Base-by-base conservation (phyloP, 2,329 filamentous ascomycete genomes). In the Didymella exigua region DNA sequence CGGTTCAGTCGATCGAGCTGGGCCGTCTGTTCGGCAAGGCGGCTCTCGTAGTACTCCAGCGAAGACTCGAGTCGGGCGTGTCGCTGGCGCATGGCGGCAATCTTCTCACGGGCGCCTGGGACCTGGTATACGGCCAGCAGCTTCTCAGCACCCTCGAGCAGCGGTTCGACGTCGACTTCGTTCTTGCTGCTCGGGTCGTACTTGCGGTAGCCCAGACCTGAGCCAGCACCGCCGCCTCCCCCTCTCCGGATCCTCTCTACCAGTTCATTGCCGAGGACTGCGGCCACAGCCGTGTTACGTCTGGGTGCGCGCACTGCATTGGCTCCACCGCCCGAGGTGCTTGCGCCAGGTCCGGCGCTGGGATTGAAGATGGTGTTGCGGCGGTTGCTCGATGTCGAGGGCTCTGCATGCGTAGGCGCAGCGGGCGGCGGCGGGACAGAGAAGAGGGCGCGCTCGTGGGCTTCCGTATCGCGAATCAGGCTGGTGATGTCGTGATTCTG, bases 391-490 rank as follows among this genome's bases (percentile, higher is more conserved):
- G 65, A 65, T 33, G 74, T 68, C 63, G 81, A 72, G 66, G 78
- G 66, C 67, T 83, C 59, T 73, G 79, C 51, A 66, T 75, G 63
- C 72, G 81, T 74, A 71, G 79, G 59, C 69, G 76, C 45, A 68
- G 78, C 34, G 70, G 82, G 82, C 0, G 89, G 85, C 0, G 90
- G 86, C 1, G 93, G 92, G 0, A 96, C 88, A 31, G 93, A 96
- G 79, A 98, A 99, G 16, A 99, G 86, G 6, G 93, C 93, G 68
- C 93, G 89, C 75, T 99, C 95, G 77, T 98, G 93, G 19, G 89
- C 79, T 76, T 99, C 95, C 3, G 93, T 97, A 74, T 99, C 95
- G 57, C 95, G 90, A 69, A 99, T 97, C 42, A 99, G 81, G 11
- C 90, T 86, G 4, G 95, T 98, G 65, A 99, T 98, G 75, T 99